Evolutionary conservation across 1,284 basidiomycete genomes (phyloP).

Genomic region (Leccinum ambiguum): DNA sequence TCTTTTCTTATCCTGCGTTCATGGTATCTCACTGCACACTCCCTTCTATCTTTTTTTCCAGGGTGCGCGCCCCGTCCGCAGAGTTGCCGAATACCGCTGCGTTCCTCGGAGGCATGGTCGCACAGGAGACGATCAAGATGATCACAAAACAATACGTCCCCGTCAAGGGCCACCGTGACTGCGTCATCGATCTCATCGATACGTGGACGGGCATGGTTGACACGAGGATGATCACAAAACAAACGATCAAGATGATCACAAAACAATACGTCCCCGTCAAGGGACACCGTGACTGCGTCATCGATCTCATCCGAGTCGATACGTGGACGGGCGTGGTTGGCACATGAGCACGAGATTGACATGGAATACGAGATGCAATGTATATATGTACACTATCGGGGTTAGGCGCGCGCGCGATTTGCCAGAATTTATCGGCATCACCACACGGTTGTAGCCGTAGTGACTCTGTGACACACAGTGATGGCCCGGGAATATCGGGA

Average conservation of each 20-base stretch:
- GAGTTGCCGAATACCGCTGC: conserved; percentile 94
- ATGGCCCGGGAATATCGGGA: no score
- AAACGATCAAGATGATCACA: no score
- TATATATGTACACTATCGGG: neutral
- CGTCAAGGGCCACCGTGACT: conserved; percentile 69
- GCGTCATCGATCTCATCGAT: conserved; percentile 85
- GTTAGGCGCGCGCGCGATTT: no score
- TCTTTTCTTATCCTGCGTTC: neutral
- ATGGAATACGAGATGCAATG: neutral
- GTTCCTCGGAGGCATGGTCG: conserved; percentile 90
- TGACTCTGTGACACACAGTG: no score
- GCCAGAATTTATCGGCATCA: no score
- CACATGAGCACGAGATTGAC: conserved; percentile 13
- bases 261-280: no score
- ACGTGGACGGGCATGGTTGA: conserved; percentile 51
- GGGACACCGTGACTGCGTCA: conserved; percentile 46
- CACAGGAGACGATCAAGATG: conserved; percentile 98
- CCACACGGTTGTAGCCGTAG: no score
- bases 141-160: conserved; percentile 96
- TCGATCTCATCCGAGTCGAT: conserved; percentile 75
- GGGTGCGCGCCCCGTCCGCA: conserved; percentile 78
- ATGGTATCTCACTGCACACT: conserved; percentile 8
- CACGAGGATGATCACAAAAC: no score
- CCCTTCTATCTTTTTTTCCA: conserved; percentile 28
- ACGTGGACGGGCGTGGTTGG: conserved; percentile 67